Conservation (phyloP, 164 flowering plant species). For the Liquidambar formosana region DNA sequence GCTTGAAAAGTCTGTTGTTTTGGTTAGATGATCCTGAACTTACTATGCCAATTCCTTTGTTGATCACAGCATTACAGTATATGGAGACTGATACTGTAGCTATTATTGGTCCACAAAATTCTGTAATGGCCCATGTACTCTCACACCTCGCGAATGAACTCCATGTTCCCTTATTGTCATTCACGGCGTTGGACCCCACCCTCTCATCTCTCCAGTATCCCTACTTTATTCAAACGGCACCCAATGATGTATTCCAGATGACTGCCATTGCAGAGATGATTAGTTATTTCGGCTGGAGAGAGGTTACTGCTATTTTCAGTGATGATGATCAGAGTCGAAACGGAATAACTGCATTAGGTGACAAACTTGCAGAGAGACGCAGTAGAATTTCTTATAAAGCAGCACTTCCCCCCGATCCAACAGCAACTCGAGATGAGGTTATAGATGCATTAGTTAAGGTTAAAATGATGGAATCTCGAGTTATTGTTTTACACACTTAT, state of each 20-base stretch:
- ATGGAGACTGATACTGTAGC: slow-evolving; percentile 55
- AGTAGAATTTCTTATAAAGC: slow-evolving; percentile 49
- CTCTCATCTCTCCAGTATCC: slow-evolving; percentile 59
- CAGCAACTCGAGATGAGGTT: slow-evolving; percentile 17
- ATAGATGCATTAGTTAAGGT: slow-evolving; percentile 29
- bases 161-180: slow-evolving; percentile 57
- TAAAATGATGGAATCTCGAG: slow-evolving; percentile 43
- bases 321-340: slow-evolving; percentile 60
- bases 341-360: slow-evolving; percentile 41
- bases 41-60: slow-evolving; percentile 6
- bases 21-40: not conserved
- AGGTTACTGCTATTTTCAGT: slow-evolving; percentile 38
- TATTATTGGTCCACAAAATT: slow-evolving; percentile 54
- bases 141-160: slow-evolving; percentile 63
- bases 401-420: slow-evolving; percentile 38
- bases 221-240: slow-evolving; percentile 63
- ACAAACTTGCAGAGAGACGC: slow-evolving; percentile 39
- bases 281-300: slow-evolving; percentile 44
- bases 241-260: slow-evolving; percentile 55
- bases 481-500: slow-evolving; percentile 39
- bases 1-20: not conserved
- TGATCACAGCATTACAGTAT: slow-evolving; percentile 43
- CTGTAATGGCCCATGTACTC: slow-evolving; percentile 57
- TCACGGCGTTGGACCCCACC: slow-evolving; percentile 59
- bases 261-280: slow-evolving; percentile 57